Evolutionary conservation across 768 basidiomycete species (phyloP), one percentile per base, ranked within the genome.

Genomic region (Boletus bicolor): DNA sequence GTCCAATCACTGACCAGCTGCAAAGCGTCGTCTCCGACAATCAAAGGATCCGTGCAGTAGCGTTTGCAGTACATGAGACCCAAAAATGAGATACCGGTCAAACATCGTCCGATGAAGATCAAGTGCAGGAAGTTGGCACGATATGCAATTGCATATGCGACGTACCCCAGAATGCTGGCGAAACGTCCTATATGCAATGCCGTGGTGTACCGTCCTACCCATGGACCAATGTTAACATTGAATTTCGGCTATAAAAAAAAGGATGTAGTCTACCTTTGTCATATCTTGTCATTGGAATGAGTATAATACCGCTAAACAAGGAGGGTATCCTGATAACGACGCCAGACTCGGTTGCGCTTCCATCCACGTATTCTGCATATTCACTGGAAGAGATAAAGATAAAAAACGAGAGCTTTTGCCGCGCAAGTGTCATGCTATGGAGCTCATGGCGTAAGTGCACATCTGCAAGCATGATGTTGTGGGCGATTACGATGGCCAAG

Each of bases 11-110:
- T 19, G 84, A 72, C 79, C 79, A 85, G n/a, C 81, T 77, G 3
- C 82, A 83, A n/a, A 87, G 77, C 0, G 80, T 83, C 10, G 84
- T 87, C 35, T 28, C 86, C 85, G 35, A 89, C 83, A 49, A 88
- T 77, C 17, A 82, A 79, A 5, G 82, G 79, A 65, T 88, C 86
- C 10, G 77, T 79, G 66, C 86, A 88, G 64, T 84, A 89, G 11
- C 83, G 77, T 60, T 86, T 87, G 60, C 70, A 73, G 68, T 86
- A 87, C 83, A 89, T 82, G 75, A 81, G 86, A 26, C 79, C 74
- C 3, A 82, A 78, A 65, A 84, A 87, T 10, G 79, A 77, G 38
- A 86, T 61, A 1, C 86, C 86, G 30, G 73, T 76, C 30, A 87
- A 79, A 49, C 84, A 82, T 19, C 87, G 83, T 4, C 85, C 85